Base-by-base conservation (phyloP, 2,329 filamentous ascomycete species). In the Ilyonectria sp. region DNA sequence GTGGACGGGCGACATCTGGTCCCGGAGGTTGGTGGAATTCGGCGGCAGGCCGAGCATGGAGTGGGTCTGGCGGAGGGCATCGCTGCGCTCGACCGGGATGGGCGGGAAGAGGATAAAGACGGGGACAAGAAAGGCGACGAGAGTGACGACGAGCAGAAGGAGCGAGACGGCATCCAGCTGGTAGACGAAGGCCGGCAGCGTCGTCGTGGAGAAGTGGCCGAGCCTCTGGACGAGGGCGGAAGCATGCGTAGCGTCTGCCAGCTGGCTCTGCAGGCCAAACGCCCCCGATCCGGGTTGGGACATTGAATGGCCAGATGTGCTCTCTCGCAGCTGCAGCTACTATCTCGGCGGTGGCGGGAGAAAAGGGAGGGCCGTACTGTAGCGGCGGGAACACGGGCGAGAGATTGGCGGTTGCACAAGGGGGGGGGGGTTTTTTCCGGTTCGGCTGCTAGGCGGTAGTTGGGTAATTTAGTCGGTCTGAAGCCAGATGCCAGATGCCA, bases 11-110 rank as follows among this genome's bases (percentile, higher is more conserved):
- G 71, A 74, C 58, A 68, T 58, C 61, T 78, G 77, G 52, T 72
- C 60, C 43, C 69, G 73, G 55, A 85, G 77, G 47, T 82, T 82
- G 75, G 82, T 84, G 68, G 79, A 74, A 26, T 76, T 69, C 21
- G 77, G 74, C 19, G 78, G 71, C 33, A 86, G 64, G 68, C 86
- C 87, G 68, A 88, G 74, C 67, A 79, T 83, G 44, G 79, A 80
- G 78, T 90, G 88, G 31, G 88, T 90, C 75, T 89, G 85, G 15
- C 82, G 77, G 56, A 90, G 81, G 35, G 85, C 86, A 72, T 90
- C 88, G 74, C 84, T 85, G 70, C 81, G 82, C 62, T 85, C 84
- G 6, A 87, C 84, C 10, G 85, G 82, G 19, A 89, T 79, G 1
- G 88, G 88, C 11, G 87, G 87, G 68, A 89, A 86, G 64, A 88